phyloP scores from a whole-genome alignment of 1,139 yeast genomes.

The Yamadazyma siamensis region DNA sequence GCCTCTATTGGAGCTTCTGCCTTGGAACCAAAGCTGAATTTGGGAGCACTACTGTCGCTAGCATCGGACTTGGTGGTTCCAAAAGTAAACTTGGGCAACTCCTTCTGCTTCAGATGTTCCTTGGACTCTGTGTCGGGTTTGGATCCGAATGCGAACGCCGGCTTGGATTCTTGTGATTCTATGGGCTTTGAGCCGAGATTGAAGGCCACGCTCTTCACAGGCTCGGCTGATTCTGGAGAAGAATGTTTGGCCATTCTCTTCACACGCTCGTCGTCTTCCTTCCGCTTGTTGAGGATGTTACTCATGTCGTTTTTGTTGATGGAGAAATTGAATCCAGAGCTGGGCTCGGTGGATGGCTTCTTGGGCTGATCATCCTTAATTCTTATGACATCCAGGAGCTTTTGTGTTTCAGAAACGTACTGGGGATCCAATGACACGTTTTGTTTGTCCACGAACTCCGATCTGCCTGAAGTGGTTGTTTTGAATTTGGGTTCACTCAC shows the following conservation, averaged over 20 bases:
- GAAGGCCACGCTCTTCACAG: no score
- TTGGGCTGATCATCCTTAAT: conserved; percentile 20
- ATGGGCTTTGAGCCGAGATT: no score
- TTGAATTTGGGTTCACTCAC: conserved; percentile 28
- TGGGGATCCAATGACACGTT: conserved; percentile 24
- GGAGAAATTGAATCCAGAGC: conserved; percentile 37
- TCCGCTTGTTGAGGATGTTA: conserved; percentile 20
- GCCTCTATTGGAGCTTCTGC: background rate
- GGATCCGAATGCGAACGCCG: conserved; percentile 13
- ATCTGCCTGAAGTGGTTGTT: conserved; percentile 4
- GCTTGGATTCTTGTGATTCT: no score
- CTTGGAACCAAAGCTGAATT: conserved; percentile 14
- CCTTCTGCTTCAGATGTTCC: no score
- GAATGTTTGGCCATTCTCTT: no score
- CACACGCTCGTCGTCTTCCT: conserved; percentile 13
- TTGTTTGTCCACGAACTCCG: conserved; percentile 10
- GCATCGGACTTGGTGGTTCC: conserved; percentile 8
- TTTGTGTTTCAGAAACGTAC: conserved; percentile 23
- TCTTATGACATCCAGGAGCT: conserved; percentile 26
- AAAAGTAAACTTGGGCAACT: conserved; percentile 15
- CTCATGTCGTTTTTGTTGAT: conserved; percentile 25
- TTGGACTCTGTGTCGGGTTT: no score
- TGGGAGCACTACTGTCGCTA: conserved; percentile 6
- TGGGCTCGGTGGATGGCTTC: conserved; percentile 23
- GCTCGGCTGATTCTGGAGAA: no score